phyloP scores from a whole-genome alignment of 805 yeast species.

The Starmerella khaoyaiensis region DNA sequence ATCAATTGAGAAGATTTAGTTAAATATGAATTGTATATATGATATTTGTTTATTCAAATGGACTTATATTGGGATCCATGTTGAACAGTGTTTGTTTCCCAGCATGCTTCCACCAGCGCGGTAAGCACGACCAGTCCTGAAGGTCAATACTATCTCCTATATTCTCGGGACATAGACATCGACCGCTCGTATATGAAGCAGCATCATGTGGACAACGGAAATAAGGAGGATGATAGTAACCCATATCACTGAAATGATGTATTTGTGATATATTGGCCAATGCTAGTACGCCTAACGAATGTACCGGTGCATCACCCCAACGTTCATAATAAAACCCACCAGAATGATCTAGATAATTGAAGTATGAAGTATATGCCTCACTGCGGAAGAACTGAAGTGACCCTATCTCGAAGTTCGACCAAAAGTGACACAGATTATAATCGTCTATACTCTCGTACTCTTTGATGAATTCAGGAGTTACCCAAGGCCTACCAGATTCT shows the following conservation, averaged over 20 bases:
- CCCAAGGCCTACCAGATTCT: constrained; percentile 28
- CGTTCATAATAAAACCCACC: constrained; percentile 85
- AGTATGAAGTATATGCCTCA: constrained; percentile 53
- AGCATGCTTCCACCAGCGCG: constrained; percentile 29
- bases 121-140: constrained; percentile 28
- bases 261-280: constrained; percentile 47
- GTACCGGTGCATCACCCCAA: constrained; percentile 96
- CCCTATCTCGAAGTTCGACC: constrained; percentile 80
- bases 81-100: constrained; percentile 25
- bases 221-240: constrained; percentile 65
- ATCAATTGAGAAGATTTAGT: constrained; percentile 50
- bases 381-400: constrained; percentile 60
- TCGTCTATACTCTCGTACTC: constrained; percentile 32
- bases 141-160: constrained; percentile 28
- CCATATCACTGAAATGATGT: constrained; percentile 70
- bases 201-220: constrained; percentile 31
- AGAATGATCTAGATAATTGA: constrained; percentile 50
- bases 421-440: constrained; percentile 75
- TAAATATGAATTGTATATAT: neutral
- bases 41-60: constrained; percentile 1
- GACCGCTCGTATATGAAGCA: constrained; percentile 25
- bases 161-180: constrained; percentile 28
- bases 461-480: constrained; percentile 2
- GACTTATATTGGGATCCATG: constrained; percentile 12
- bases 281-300: constrained; percentile 53